Conservation (phyloP, 129 eudicot genomes). For the Pittosporum tobira region DNA sequence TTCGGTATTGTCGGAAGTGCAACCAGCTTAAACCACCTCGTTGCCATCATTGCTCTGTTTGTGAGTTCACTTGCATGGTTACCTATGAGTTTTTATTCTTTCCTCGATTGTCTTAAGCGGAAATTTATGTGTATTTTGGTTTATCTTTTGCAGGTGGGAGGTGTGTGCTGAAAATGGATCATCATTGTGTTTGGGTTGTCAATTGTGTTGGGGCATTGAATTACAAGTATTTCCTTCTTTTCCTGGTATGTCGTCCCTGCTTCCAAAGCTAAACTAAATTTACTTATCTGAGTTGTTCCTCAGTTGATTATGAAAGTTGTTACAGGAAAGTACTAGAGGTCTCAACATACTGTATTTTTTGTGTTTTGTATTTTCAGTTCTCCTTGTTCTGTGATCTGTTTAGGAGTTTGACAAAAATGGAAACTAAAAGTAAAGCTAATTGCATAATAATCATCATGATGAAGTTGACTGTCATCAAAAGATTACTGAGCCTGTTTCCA, state of each 20-base stretch:
- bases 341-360: no score
- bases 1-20: slow-evolving; percentile 87
- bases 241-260: slow-evolving; percentile 48
- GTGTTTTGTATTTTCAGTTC: no score
- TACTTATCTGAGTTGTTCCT: background rate
- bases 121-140: slow-evolving; percentile 1
- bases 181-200: slow-evolving; percentile 99
- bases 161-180: slow-evolving; percentile 97
- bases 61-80: slow-evolving; percentile 37
- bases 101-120: background rate
- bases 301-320: no score
- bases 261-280: background rate
- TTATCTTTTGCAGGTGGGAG: slow-evolving; percentile 75
- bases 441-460: no score
- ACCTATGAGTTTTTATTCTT: background rate
- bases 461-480: no score
- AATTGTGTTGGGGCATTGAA: slow-evolving; percentile 98
- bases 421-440: no score
- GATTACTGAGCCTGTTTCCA: no score
- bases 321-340: no score
- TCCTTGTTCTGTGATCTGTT: no score
- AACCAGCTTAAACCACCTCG: slow-evolving; percentile 97
- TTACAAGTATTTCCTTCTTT: slow-evolving; percentile 99
- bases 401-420: no score
- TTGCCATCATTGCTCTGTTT: slow-evolving; percentile 98